Evolutionary conservation across 139 green algal species (phyloP).

Genomic region (Tetraselmis chui): DNA sequence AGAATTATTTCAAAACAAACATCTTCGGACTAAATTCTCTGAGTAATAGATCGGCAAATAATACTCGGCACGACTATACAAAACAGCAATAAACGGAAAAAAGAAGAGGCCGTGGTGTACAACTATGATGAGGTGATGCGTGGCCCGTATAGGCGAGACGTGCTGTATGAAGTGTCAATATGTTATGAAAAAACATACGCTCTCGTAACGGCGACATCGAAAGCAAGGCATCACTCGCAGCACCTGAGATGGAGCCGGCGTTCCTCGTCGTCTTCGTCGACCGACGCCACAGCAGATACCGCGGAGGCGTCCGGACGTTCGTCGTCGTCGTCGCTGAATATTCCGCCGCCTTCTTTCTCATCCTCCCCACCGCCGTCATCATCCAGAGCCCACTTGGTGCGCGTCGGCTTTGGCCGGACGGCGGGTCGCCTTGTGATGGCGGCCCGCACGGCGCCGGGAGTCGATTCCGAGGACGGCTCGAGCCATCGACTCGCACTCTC

Average conservation of each 20-base stretch:
- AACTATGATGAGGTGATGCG: not conserved
- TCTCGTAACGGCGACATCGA: not conserved
- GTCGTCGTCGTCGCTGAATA: not conserved
- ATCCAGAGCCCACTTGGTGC: not conserved
- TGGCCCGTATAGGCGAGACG: not conserved
- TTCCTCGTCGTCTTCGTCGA: slow-evolving; percentile 22
- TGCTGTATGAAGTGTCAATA: not conserved
- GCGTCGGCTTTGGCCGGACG: not conserved
- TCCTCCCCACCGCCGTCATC: not conserved
- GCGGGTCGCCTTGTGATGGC: no score
- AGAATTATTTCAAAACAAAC: no score
- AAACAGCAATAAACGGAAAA: not conserved
- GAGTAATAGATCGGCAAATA: no score
- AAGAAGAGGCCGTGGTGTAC: slow-evolving; percentile 19
- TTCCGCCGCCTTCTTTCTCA: not conserved
- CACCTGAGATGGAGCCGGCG: slow-evolving; percentile 13
- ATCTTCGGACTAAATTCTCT: no score
- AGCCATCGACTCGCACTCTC: no score
- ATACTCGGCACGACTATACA: not conserved
- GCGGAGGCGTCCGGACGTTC: not conserved
- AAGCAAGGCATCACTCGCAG: not conserved
- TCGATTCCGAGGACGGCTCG: not conserved
- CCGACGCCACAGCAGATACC: not conserved
- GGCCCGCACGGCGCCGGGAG: not conserved
- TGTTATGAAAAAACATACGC: not conserved